Percentiles rank a stretch among this genome's conserved stretches.
These are phyloP conservation scores for Sugiyamaella paludigena DNA, from an alignment of 1,139 yeast species.

Conservation along the genomic window DNA sequence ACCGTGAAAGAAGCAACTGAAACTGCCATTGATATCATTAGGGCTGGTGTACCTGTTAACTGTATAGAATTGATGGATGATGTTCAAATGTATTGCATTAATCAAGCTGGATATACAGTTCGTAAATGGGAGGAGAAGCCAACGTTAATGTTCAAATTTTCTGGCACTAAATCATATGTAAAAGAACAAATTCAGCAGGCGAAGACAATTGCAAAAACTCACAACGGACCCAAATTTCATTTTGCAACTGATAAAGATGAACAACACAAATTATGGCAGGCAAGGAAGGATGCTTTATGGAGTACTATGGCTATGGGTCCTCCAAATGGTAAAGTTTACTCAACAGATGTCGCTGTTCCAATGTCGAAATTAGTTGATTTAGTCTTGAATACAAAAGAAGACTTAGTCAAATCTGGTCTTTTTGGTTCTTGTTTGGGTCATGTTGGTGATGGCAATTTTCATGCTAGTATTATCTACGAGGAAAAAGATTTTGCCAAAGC, in stretches of 20 bases:
- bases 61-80: slow-evolving; percentile 70
- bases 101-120: slow-evolving; percentile 58
- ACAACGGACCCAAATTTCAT: slow-evolving; percentile 51
- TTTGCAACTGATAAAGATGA: slow-evolving; percentile 54
- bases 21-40: slow-evolving; percentile 58
- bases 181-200: slow-evolving; percentile 57
- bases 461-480: slow-evolving; percentile 76
- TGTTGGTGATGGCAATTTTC: slow-evolving; percentile 92
- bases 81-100: slow-evolving; percentile 66
- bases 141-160: slow-evolving; percentile 73
- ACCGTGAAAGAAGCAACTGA: slow-evolving; percentile 61
- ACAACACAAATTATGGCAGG: slow-evolving; percentile 60
- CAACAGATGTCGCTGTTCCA: slow-evolving; percentile 89
- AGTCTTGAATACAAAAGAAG: slow-evolving; percentile 54
- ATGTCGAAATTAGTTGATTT: slow-evolving; percentile 64
- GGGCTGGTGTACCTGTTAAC: slow-evolving; percentile 60
- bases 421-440: slow-evolving; percentile 67
- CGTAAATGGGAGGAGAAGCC: slow-evolving; percentile 73
- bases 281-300: slow-evolving; percentile 67
- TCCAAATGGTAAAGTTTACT: slow-evolving; percentile 49
- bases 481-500: slow-evolving; percentile 69
- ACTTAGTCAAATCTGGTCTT: slow-evolving; percentile 56
- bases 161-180: slow-evolving; percentile 59
- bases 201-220: slow-evolving; percentile 49
- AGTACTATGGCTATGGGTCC: slow-evolving; percentile 63